Evolutionary conservation across 2,329 filamentous ascomycete genomes (phyloP).

Genomic region (Alternaria sp.): DNA sequence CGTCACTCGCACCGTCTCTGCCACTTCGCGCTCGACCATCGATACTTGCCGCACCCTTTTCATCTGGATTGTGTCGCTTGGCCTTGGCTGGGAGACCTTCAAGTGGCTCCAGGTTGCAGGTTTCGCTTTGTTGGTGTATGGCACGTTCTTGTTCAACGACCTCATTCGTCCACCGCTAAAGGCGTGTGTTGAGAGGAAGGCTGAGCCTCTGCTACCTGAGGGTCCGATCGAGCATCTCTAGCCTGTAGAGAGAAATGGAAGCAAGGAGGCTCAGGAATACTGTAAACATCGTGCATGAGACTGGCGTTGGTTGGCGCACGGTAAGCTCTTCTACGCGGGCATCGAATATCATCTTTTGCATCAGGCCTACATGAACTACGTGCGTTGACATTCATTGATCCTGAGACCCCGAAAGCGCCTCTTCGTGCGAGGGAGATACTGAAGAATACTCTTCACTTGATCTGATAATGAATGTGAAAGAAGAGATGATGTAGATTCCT

Average conservation of each 20-base stretch:
- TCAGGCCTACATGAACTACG: not conserved
- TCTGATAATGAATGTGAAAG: not conserved
- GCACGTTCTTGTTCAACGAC: slow-evolving; percentile 96
- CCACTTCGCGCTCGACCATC: slow-evolving; percentile 92
- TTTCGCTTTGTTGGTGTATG: slow-evolving; percentile 90
- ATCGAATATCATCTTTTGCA: not conserved
- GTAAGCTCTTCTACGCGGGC: not conserved
- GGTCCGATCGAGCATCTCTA: slow-evolving; percentile 78
- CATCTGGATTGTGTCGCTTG: slow-evolving; percentile 95
- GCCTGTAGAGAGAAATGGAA: not conserved
- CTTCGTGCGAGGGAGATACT: not conserved
- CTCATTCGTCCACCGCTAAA: slow-evolving; percentile 83
- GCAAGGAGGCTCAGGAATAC: not conserved
- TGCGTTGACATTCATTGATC: not conserved
- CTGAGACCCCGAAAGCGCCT: not conserved
- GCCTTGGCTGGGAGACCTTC: slow-evolving; percentile 94
- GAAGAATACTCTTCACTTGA: not conserved
- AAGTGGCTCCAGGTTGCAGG: slow-evolving; percentile 94
- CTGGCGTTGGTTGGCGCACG: slow-evolving; percentile 3
- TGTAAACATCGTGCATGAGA: slow-evolving; percentile 8
- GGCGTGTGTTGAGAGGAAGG: slow-evolving; percentile 63
- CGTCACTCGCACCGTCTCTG: slow-evolving; percentile 86
- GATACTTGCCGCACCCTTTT: slow-evolving; percentile 97
- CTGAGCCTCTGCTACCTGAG: slow-evolving; percentile 75
- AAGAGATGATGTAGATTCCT: not conserved